Conservation (phyloP, 441 rosid species). For the Gossypium trilobum region DNA sequence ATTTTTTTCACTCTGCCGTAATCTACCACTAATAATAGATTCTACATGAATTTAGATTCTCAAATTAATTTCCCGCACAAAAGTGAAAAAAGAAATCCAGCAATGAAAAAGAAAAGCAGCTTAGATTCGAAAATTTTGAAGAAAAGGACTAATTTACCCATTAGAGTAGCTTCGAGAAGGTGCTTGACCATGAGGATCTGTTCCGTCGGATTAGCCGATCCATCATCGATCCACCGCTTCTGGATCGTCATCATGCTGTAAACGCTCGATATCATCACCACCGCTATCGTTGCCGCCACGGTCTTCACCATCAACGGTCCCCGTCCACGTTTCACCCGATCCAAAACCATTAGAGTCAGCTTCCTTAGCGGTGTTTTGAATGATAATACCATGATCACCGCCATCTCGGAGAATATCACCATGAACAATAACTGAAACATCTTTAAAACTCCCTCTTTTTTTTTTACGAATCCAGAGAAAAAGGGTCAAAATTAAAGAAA, state of each 20-base stretch:
- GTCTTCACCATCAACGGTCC: conserved; percentile 58
- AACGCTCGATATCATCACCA: conserved; percentile 40
- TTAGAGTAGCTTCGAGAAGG: conserved; percentile 55
- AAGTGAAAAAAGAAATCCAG: not conserved
- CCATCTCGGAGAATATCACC: conserved; percentile 36
- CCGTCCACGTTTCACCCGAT: conserved; percentile 55
- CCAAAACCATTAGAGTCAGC: conserved; percentile 42
- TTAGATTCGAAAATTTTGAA: conserved; percentile 1
- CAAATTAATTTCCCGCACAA: not conserved
- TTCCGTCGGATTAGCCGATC: conserved; percentile 44
- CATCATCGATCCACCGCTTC: conserved; percentile 51
- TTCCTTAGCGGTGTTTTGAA: conserved; percentile 60
- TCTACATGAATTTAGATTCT: not conserved
- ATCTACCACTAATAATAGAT: not conserved
- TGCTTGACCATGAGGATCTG: conserved; percentile 52
- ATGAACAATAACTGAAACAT: conserved; percentile 51
- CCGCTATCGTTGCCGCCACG: conserved; percentile 37
- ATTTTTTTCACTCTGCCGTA: too few species aligned
- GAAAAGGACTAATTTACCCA: conserved; percentile 35
- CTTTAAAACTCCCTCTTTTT: not conserved
- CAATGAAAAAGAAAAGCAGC: too few species aligned
- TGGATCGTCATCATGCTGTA: conserved; percentile 45
- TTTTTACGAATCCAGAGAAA: not conserved
- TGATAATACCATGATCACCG: conserved; percentile 34
- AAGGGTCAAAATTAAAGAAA: not conserved